Conservation (phyloP, 2,329 filamentous ascomycete species). For the Lasiodiplodia sp. region DNA sequence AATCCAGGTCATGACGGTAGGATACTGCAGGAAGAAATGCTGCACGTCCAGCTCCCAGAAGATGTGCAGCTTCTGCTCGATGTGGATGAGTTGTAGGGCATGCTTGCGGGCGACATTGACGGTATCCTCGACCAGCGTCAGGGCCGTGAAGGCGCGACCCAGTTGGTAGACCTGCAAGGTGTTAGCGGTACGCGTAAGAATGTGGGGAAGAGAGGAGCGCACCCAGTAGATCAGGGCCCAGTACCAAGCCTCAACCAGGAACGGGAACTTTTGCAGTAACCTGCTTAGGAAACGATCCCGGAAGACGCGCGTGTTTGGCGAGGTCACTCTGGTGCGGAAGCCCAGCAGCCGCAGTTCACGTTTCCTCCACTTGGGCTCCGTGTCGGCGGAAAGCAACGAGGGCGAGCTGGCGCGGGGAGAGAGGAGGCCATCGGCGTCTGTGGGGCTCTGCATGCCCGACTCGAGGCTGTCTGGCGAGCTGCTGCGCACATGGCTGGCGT, state of each 20-base stretch:
- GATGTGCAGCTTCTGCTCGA: slow-evolving; percentile 70
- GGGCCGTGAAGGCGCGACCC: slow-evolving; percentile 73
- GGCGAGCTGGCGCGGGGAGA: slow-evolving; percentile 46
- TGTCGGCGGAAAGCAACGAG: slow-evolving; percentile 48
- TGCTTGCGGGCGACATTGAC: slow-evolving; percentile 73
- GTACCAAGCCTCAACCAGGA: slow-evolving; percentile 78
- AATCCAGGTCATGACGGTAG: slow-evolving; percentile 69
- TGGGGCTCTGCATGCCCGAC: slow-evolving; percentile 50
- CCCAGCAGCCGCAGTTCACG: slow-evolving; percentile 57
- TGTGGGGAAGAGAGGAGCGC: slow-evolving; percentile 41
- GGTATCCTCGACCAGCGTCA: slow-evolving; percentile 72
- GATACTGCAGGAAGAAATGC: slow-evolving; percentile 61
- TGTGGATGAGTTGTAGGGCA: slow-evolving; percentile 70
- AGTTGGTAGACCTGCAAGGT: slow-evolving; percentile 74
- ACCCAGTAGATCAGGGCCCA: slow-evolving; percentile 82
- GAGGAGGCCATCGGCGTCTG: slow-evolving; percentile 44
- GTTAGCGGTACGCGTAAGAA: background rate
- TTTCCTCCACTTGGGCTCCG: slow-evolving; percentile 59
- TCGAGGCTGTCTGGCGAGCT: slow-evolving; percentile 50
- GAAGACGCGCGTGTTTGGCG: slow-evolving; percentile 69
- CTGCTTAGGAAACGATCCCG: slow-evolving; percentile 67
- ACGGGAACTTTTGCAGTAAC: slow-evolving; percentile 71
- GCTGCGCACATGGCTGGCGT: slow-evolving; percentile 35
- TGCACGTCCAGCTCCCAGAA: slow-evolving; percentile 72
- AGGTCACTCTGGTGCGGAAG: slow-evolving; percentile 57